Evolutionary conservation across 2,329 filamentous ascomycete species (phyloP), one percentile per base, ranked within the genome.

Genomic region (Bipolaris cookei): DNA sequence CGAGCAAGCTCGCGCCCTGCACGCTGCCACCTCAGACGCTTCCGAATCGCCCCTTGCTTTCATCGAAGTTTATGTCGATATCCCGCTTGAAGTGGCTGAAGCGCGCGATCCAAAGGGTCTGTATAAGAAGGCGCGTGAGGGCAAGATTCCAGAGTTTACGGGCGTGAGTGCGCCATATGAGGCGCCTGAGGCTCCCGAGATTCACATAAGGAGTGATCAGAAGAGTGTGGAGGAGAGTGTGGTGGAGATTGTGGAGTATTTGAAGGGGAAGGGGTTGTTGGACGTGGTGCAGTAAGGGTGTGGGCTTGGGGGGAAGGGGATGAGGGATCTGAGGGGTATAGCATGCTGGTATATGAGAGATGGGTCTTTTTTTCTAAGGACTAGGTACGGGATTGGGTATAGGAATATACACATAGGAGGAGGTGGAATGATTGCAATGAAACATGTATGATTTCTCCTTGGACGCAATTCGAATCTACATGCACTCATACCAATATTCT

Each of bases 131-230:
- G 95, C 95, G 11, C 84, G 94, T 42, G 89, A 90, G 49, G 95
- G 95, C 42, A 88, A 96, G 77, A 98, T 98, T 79, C 95, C 96
- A 79, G 92, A 98, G 68, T 99, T 99, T 76, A 99, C 95, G 1
- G 95, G 95, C 54, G 92, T 98, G 71, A 93, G 89, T 65, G 92
- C 94, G 28, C 95, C 95, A 1, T 99, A 99, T 76, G 95, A 99
- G 85, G 91, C 87, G 60, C 95, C 95, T 4, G 82, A 88, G 76
- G 87, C 87, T 56, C 86, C 95, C 1, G 95, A 99, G 82, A 90
- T 99, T 66, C 88, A 90, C 67, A 91, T 99, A 74, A 85, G 86
- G 79, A 96, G 90, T 43, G 87, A 92, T 72, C 84, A 94, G 82
- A 86, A 88, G 72, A 89, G 87, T 14, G 91, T 98, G 3, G 90